Conservation (phyloP, 2,329 filamentous ascomycete species). For the Allantophomopsis lycopodina region DNA sequence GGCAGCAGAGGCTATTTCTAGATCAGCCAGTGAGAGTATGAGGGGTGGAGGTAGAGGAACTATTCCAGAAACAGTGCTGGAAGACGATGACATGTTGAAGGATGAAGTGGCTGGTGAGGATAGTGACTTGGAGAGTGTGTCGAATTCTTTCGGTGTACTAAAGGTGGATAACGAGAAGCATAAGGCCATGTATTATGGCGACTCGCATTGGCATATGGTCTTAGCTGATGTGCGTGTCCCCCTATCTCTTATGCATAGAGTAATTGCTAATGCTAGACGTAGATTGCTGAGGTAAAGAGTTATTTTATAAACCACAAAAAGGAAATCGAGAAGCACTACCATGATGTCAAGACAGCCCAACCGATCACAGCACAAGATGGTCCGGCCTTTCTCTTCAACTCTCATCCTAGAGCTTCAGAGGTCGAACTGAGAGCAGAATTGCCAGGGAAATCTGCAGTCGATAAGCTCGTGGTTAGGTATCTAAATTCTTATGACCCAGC, state of each 20-base stretch:
- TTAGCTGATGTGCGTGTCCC: conserved; percentile 44
- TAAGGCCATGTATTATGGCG: conserved; percentile 70
- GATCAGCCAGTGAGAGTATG: conserved; percentile 20
- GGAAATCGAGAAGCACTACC: conserved; percentile 71
- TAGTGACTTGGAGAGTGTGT: conserved; percentile 58
- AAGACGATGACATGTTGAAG: conserved; percentile 38
- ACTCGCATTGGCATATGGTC: conserved; percentile 73
- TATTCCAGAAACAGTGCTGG: conserved; percentile 6
- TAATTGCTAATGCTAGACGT: not conserved
- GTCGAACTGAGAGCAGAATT: conserved; percentile 67
- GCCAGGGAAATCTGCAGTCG: conserved; percentile 69
- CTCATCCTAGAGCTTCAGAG: conserved; percentile 53
- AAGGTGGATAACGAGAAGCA: conserved; percentile 65
- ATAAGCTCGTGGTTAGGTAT: conserved; percentile 75
- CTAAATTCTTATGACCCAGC: conserved; percentile 69
- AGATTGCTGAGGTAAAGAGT: conserved; percentile 86
- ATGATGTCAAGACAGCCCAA: conserved; percentile 59
- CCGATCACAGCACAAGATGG: conserved; percentile 45
- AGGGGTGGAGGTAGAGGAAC: conserved; percentile 9
- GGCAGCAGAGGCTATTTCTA: conserved; percentile 28
- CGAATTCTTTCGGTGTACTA: conserved; percentile 65
- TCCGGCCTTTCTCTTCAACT: conserved; percentile 68
- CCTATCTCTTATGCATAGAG: not conserved
- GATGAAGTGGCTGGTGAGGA: conserved; percentile 35
- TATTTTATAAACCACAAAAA: conserved; percentile 82